A percentile compares a stretch with the other conserved stretches of the same genome.
Evolutionary conservation across 345 rosid genomes (phyloP).

Genomic region (Draba incana): DNA sequence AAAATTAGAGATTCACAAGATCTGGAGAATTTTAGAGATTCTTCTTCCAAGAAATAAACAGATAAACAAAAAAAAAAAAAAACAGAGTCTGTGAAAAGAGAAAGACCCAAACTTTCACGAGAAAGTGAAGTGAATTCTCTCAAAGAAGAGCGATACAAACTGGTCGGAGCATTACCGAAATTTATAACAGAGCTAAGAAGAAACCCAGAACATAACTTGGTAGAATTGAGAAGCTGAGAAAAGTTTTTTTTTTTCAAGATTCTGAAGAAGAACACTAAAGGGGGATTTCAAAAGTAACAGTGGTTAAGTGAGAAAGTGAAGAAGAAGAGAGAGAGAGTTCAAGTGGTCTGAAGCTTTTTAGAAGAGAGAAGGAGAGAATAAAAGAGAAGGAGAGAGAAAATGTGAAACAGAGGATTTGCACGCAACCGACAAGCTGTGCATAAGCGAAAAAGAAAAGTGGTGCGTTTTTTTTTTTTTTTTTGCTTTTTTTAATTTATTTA

Average conservation of each 20-base stretch:
- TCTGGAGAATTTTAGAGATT: constrained; percentile 41
- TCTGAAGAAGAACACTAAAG: constrained; percentile 13
- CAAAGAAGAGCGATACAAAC: constrained; percentile 48
- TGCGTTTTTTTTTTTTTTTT: constrained; percentile 35
- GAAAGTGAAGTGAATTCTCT: constrained; percentile 48
- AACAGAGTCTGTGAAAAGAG: constrained; percentile 20
- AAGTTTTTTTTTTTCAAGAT: neutral
- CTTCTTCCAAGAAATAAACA: constrained; percentile 2
- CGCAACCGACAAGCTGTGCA: constrained; percentile 77
- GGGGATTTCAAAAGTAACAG: constrained; percentile 17
- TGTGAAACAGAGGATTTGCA: constrained; percentile 54
- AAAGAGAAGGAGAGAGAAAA: constrained; percentile 33
- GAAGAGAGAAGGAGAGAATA: constrained; percentile 18
- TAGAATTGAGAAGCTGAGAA: constrained; percentile 10
- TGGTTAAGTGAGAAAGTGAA: constrained; percentile 40
- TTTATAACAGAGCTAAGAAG: constrained; percentile 18
- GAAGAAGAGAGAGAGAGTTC: constrained; percentile 33
- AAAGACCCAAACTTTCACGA: constrained; percentile 3
- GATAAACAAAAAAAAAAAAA: neutral
- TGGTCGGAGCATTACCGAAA: constrained; percentile 43
- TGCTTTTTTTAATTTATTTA: neutral
- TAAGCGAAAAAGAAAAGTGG: constrained; percentile 43
- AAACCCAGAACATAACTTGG: constrained; percentile 47
- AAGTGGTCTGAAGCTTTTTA: constrained; percentile 41
- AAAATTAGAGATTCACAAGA: constrained; percentile 36